Evolutionary conservation across 1,284 basidiomycete genomes (phyloP).

Genomic region (Cryptococcus floricola): DNA sequence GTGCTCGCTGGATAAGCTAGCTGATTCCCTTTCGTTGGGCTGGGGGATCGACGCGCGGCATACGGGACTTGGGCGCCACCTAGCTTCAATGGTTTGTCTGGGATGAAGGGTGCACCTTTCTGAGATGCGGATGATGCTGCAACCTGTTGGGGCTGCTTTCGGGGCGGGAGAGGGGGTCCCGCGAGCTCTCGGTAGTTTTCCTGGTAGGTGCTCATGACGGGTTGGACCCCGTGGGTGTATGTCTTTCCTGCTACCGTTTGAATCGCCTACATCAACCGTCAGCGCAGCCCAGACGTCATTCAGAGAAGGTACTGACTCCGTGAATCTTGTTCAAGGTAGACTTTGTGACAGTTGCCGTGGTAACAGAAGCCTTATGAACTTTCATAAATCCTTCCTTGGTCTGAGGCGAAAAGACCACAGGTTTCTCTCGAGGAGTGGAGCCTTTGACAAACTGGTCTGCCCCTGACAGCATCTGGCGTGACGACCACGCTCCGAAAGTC

Average conservation of each 20-base stretch:
- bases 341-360: constrained; percentile 63
- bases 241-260: constrained; percentile 30
- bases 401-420: constrained; percentile 60
- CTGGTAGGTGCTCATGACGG: constrained; percentile 17
- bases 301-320: constrained; percentile 52
- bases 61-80: too few relatives aligned
- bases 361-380: constrained; percentile 62
- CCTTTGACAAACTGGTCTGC: constrained; percentile 63
- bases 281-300: background rate
- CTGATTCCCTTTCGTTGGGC: too few relatives aligned
- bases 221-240: constrained; percentile 23
- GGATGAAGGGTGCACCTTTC: background rate
- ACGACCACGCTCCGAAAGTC: constrained; percentile 61
- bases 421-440: constrained; percentile 55
- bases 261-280: constrained; percentile 24
- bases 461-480: constrained; percentile 61
- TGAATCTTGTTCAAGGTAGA: constrained; percentile 64
- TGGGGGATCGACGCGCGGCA: too few relatives aligned
- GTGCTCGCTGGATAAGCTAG: too few relatives aligned
- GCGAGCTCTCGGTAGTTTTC: constrained; percentile 5
- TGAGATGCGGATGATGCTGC: background rate
- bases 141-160: background rate
- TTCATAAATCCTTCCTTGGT: constrained; percentile 59
- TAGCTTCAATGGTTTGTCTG: background rate
- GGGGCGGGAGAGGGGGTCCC: constrained; percentile 10